Conservation (phyloP, 257 asterid genomes). For the Nicotiana paniculata region DNA sequence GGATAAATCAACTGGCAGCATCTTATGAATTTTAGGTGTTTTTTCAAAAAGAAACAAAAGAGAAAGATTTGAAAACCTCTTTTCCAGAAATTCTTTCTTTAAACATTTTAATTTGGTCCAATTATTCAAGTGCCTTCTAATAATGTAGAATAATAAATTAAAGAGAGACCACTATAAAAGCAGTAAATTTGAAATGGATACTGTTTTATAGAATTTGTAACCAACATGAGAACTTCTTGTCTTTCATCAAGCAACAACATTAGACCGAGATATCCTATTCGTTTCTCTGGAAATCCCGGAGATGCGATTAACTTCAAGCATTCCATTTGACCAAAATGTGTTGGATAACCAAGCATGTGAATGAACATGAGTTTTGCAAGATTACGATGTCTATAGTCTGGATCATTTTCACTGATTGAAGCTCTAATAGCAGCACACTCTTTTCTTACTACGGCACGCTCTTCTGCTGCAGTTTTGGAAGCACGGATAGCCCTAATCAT, state of each 20-base stretch:
- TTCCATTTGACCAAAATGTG: conserved; percentile 99
- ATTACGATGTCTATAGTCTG: conserved; percentile 85
- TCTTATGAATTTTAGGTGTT: background rate
- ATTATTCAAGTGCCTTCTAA: background rate
- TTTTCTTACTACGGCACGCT: conserved; percentile 93
- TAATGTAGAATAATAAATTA: background rate
- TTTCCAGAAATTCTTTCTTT: background rate
- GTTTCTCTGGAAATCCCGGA: conserved; percentile 99
- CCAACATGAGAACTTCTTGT: conserved; percentile 99
- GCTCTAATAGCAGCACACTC: conserved; percentile 98
- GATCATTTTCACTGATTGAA: conserved; percentile 86
- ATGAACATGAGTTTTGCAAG: conserved; percentile 99
- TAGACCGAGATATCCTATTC: conserved; percentile 98
- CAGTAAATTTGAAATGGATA: conserved; percentile 33
- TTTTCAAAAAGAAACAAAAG: background rate
- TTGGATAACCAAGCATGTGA: conserved; percentile 99
- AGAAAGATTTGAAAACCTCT: background rate
- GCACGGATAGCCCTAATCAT: conserved; percentile 97
- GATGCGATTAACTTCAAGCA: conserved; percentile 90
- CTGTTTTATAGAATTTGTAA: conserved; percentile 98
- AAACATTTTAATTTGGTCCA: background rate
- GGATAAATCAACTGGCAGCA: background rate
- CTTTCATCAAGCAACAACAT: conserved; percentile 99
- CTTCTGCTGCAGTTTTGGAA: conserved; percentile 99
- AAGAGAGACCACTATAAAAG: background rate